Conservation (phyloP, 2,329 filamentous ascomycete genomes). For the Ceratocystis eucalypticola region DNA sequence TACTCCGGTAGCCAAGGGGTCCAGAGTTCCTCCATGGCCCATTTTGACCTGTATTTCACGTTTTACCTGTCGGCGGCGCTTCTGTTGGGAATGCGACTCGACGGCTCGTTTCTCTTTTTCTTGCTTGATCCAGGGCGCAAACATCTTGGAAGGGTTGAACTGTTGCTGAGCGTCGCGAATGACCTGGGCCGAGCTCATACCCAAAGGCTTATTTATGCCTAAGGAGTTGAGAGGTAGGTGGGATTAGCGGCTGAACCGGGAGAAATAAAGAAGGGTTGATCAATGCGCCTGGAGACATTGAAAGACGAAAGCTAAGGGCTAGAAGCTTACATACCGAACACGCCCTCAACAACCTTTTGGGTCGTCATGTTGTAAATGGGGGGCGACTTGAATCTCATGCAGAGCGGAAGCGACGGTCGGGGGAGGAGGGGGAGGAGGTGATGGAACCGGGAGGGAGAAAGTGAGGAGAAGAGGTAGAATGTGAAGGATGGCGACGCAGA, state of each 20-base stretch:
- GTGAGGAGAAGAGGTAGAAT: not conserved
- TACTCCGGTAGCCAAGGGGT: constrained; percentile 86
- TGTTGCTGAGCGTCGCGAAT: constrained; percentile 74
- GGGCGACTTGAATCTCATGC: constrained; percentile 10
- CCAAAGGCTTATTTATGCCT: constrained; percentile 90
- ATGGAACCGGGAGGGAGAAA: constrained; percentile 24
- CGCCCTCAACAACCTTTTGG: constrained; percentile 40
- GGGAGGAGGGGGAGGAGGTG: not conserved
- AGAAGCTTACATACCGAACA: constrained; percentile 37
- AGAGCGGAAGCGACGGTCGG: constrained; percentile 4
- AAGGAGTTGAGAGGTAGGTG: constrained; percentile 2
- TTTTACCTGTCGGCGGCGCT: constrained; percentile 44
- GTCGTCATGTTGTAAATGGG: constrained; percentile 38
- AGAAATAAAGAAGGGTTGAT: not conserved
- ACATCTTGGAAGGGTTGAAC: constrained; percentile 69
- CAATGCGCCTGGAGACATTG: not conserved
- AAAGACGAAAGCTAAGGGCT: not conserved
- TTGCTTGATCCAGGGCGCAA: constrained; percentile 60
- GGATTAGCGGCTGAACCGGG: not conserved
- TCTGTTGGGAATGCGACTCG: constrained; percentile 46
- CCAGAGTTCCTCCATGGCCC: constrained; percentile 88
- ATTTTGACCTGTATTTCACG: constrained; percentile 68
- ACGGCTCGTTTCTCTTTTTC: constrained; percentile 43
- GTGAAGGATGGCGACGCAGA: not conserved
- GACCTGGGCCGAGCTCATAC: constrained; percentile 77